These are phyloP conservation scores for Aspergillus unguis DNA, from an alignment of 2,329 filamentous ascomycete species.

Conservation along the genomic window DNA sequence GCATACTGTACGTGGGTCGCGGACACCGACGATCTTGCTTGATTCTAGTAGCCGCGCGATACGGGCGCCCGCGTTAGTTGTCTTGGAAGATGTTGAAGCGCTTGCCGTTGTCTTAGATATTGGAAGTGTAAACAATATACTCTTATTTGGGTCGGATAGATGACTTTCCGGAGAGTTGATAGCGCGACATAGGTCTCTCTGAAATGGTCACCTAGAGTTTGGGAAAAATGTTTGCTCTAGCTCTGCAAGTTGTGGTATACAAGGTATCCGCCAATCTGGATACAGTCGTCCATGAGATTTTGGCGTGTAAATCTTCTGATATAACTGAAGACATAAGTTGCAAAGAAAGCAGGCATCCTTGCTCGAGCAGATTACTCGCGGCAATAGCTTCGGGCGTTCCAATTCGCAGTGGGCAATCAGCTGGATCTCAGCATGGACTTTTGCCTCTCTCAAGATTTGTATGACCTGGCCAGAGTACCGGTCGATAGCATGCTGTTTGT, in stretches of 20 bases:
- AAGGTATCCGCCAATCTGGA: constrained; percentile 17
- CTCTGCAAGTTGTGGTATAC: constrained; percentile 8
- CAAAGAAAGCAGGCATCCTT: constrained; percentile 28
- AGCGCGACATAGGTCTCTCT: too few relatives aligned
- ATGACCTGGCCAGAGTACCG: constrained; percentile 1
- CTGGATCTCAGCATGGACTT: constrained; percentile 23
- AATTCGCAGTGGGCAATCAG: constrained; percentile 23
- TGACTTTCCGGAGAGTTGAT: too few relatives aligned
- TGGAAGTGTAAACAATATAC: too few relatives aligned
- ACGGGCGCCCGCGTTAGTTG: too few relatives aligned
- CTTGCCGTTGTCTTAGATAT: too few relatives aligned
- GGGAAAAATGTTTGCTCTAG: constrained; percentile 3
- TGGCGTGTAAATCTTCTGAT: constrained; percentile 20
- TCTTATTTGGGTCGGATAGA: too few relatives aligned
- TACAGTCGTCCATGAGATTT: constrained; percentile 22
- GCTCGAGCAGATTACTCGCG: constrained; percentile 23
- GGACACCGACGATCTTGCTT: too few relatives aligned
- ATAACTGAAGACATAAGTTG: constrained; percentile 16
- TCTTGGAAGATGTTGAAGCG: too few relatives aligned
- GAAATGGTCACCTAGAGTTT: too few relatives aligned
- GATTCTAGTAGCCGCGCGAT: too few relatives aligned
- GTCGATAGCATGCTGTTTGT: not conserved
- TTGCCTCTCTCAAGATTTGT: constrained; percentile 6
- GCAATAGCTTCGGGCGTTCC: constrained; percentile 8
- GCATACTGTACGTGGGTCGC: too few relatives aligned